These are phyloP conservation scores for Colletotrichum endophyticum DNA, from an alignment of 2,329 filamentous ascomycete genomes.

Conservation along the genomic window DNA sequence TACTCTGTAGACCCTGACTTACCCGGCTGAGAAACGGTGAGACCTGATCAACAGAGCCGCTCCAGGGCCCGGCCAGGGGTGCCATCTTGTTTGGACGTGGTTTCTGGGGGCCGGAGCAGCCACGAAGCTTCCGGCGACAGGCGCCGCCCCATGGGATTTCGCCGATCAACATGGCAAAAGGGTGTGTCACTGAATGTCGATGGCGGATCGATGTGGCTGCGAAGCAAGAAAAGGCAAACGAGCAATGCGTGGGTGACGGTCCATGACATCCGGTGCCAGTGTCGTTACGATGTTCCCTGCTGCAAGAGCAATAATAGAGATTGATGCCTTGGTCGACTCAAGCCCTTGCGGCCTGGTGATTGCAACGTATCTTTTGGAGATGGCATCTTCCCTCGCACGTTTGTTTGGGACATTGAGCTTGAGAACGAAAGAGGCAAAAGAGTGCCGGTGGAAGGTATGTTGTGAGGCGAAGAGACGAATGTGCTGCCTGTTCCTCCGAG, in stretches of 20 bases:
- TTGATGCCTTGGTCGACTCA: neutral
- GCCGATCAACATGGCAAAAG: conserved; percentile 10
- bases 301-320: neutral
- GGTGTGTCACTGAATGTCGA: neutral
- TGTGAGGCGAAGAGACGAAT: neutral
- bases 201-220: neutral
- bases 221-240: neutral
- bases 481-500: neutral
- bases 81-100: conserved; percentile 6
- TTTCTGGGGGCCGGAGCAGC: neutral
- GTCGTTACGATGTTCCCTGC: neutral
- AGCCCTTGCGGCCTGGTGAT: neutral
- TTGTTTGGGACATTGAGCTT: neutral
- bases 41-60: conserved; percentile 20
- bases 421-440: neutral
- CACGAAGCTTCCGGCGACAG: neutral
- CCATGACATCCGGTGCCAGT: neutral
- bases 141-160: neutral
- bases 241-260: neutral
- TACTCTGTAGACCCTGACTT: neutral
- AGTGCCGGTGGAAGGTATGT: neutral
- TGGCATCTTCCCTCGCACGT: neutral
- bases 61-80: conserved; percentile 4
- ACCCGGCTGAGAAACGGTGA: conserved; percentile 9
- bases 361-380: neutral